Evolutionary conservation across 345 rosid genomes (phyloP).

Genomic region (Aquilaria malaccensis): DNA sequence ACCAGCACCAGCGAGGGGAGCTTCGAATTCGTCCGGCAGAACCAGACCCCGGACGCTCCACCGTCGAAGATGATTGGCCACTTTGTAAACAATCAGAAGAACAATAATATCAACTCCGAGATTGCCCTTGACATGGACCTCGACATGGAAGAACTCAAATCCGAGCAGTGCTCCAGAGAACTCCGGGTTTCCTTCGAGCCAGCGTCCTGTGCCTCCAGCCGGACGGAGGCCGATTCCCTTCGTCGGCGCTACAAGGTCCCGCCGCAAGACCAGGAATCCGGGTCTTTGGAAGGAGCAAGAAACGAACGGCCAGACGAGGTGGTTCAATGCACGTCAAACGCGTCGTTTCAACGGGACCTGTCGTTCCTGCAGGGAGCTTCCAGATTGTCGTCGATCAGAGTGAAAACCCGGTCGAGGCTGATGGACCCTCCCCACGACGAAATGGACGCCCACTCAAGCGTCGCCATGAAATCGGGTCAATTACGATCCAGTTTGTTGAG

Average conservation of each 20-base stretch:
- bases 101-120: constrained; percentile 25
- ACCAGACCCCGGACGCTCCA: constrained; percentile 13
- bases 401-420: constrained; percentile 64
- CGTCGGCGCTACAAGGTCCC: constrained; percentile 24
- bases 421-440: constrained; percentile 57
- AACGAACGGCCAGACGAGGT: constrained; percentile 28
- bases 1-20: constrained; percentile 16
- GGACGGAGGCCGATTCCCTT: constrained; percentile 11
- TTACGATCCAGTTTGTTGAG: constrained; percentile 41
- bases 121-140: constrained; percentile 66
- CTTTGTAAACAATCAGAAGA: constrained; percentile 23
- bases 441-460: constrained; percentile 25
- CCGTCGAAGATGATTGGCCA: constrained; percentile 33
- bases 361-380: constrained; percentile 31
- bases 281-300: neutral
- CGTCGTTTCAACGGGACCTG: constrained; percentile 21
- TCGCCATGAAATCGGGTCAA: constrained; percentile 43
- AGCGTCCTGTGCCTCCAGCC: constrained; percentile 10
- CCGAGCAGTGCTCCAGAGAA: constrained; percentile 26
- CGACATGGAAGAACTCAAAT: constrained; percentile 46
- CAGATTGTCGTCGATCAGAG: constrained; percentile 30
- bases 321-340: constrained; percentile 39
- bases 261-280: neutral
- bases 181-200: constrained; percentile 47
- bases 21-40: constrained; percentile 20